phyloP scores from a whole-genome alignment of 352 stramenopile species.

The Globisporangium iwayamae region DNA sequence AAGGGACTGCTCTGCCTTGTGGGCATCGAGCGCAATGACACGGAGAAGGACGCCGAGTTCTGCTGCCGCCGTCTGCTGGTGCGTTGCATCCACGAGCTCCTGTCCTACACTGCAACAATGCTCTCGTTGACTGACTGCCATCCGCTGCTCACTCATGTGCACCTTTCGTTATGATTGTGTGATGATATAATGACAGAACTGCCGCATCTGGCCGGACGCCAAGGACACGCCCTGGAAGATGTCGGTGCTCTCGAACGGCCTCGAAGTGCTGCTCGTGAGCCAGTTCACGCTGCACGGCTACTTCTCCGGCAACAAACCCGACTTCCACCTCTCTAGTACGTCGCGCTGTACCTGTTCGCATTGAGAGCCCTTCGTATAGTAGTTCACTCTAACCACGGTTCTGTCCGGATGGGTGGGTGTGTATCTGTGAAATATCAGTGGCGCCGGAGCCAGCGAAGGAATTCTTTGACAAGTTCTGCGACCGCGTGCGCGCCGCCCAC shows the following conservation, averaged over 20 bases:
- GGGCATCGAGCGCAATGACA: constrained; percentile 72
- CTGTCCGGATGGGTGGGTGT: too few species aligned
- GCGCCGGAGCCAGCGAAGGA: constrained; percentile 53
- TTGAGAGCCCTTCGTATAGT: background rate
- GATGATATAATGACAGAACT: constrained; percentile 40
- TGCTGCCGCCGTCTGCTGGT: constrained; percentile 79
- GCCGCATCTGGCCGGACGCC: constrained; percentile 71
- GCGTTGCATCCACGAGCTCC: background rate
- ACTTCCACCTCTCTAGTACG: constrained; percentile 84
- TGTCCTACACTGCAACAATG: background rate
- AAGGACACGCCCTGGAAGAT: constrained; percentile 55
- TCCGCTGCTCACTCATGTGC: background rate
- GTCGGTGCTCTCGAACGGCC: constrained; percentile 58
- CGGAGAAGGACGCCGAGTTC: constrained; percentile 78
- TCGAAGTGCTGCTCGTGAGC: constrained; percentile 83
- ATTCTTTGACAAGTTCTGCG: constrained; percentile 75
- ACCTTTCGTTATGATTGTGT: background rate
- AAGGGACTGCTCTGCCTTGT: constrained; percentile 79
- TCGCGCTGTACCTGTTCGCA: background rate
- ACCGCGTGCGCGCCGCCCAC: constrained; percentile 58
- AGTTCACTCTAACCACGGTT: too few species aligned
- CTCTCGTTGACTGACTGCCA: background rate
- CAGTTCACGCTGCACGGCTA: constrained; percentile 85
- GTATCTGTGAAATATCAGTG: constrained; percentile 35
- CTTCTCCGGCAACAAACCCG: constrained; percentile 81